These are phyloP conservation scores for Andrographis paniculata DNA, from an alignment of 305 asterid genomes.

Conservation along the genomic window DNA sequence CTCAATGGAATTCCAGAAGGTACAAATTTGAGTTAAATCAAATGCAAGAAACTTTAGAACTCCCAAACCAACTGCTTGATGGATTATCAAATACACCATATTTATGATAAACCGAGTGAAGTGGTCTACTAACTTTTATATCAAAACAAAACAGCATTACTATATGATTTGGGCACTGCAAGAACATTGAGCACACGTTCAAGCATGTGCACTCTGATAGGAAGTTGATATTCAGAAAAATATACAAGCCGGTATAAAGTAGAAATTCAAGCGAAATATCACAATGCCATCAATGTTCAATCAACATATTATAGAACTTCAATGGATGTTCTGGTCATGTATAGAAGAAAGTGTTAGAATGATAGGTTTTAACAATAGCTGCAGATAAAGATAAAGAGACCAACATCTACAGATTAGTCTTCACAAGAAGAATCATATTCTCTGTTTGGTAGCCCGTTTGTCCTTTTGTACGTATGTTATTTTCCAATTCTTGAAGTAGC, in stretches of 20 bases:
- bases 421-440: not conserved
- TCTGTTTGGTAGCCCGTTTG: not conserved
- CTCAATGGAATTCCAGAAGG: not conserved
- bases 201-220: not conserved
- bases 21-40: too few relatives aligned
- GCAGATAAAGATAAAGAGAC: not conserved
- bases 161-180: too few relatives aligned
- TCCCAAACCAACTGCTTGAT: not conserved
- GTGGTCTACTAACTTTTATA: not conserved
- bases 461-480: not conserved
- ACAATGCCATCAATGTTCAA: not conserved
- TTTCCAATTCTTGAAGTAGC: not conserved
- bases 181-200: too few relatives aligned
- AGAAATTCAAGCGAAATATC: not conserved
- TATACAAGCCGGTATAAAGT: not conserved
- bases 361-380: not conserved
- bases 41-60: not conserved
- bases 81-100: not conserved
- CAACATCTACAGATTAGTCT: not conserved
- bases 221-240: not conserved
- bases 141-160: not conserved
- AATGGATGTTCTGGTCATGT: not conserved
- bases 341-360: not conserved
- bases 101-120: not conserved
- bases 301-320: not conserved